Percentiles rank a stretch among this genome's conserved stretches.
These are phyloP conservation scores for Rosa rugosa DNA, from an alignment of 306 rosid species.

Conservation along the genomic window DNA sequence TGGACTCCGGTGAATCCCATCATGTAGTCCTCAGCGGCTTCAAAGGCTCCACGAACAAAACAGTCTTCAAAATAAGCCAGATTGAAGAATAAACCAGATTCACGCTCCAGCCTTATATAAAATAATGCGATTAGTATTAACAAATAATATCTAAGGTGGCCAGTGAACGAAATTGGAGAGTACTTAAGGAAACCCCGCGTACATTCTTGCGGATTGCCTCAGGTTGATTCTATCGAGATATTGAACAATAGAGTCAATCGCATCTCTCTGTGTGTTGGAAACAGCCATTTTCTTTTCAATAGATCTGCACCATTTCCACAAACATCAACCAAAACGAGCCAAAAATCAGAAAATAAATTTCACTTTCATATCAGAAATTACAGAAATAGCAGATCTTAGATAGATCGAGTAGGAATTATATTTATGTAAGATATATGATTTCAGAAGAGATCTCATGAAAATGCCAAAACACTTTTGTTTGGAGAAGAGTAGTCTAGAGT, in stretches of 20 bases:
- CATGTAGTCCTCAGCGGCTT: constrained; percentile 22
- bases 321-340: neutral
- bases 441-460: neutral
- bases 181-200: neutral
- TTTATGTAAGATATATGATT: neutral
- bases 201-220: neutral
- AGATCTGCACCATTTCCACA: neutral
- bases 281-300: neutral
- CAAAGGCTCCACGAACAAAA: constrained; percentile 5
- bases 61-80: constrained; percentile 3
- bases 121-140: neutral
- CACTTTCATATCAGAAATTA: neutral
- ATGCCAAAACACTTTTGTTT: neutral
- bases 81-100: constrained; percentile 14
- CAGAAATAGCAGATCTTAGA: neutral
- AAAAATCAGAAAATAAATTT: neutral
- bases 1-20: constrained; percentile 17
- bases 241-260: neutral
- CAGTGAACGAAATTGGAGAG: neutral
- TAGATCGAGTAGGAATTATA: neutral
- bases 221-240: neutral
- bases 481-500: neutral
- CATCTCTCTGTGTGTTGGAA: neutral
- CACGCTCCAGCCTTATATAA: neutral
- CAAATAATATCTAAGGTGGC: neutral